A percentile compares a stretch with the other conserved stretches of the same genome.
phyloP scores from a whole-genome alignment of 169 alveolate species.

The Perkinsus olseni region DNA sequence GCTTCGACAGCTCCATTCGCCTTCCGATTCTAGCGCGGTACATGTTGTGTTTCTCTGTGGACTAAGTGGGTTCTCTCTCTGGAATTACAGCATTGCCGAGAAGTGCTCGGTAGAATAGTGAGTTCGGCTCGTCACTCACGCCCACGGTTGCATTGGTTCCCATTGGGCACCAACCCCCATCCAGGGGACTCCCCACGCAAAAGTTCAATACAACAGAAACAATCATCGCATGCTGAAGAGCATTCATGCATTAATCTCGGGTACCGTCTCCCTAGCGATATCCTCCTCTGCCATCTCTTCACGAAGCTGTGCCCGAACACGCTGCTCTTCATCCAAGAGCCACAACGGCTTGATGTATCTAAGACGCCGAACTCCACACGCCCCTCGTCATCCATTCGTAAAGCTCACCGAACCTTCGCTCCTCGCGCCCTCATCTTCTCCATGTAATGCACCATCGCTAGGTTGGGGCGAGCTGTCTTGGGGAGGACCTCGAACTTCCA shows the following conservation, averaged over 20 bases:
- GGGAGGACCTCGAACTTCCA: constrained; percentile 68
- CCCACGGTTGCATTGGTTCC: no score
- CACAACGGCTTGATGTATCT: constrained; percentile 73
- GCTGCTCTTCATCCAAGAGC: constrained; percentile 63
- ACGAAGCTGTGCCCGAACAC: constrained; percentile 47
- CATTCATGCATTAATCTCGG: background rate
- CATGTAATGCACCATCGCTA: constrained; percentile 53
- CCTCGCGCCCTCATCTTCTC: constrained; percentile 73
- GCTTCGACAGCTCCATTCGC: background rate
- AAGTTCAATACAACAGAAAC: no score
- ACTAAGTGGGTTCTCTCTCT: no score
- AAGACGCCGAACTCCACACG: background rate
- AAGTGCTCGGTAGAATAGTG: no score
- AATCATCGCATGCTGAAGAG: background rate
- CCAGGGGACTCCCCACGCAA: no score
- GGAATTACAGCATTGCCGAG: no score
- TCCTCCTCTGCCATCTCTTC: constrained; percentile 52
- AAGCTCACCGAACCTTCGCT: constrained; percentile 45
- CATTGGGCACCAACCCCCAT: no score
- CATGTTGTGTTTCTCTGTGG: background rate
- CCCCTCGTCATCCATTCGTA: no score
- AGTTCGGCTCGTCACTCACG: no score
- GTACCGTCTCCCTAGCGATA: background rate
- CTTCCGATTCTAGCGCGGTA: background rate
- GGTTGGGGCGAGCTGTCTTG: constrained; percentile 64